Evolutionary conservation across 345 rosid genomes (phyloP), one percentile per base, ranked within the genome.

Genomic region (Populus deltoides): DNA sequence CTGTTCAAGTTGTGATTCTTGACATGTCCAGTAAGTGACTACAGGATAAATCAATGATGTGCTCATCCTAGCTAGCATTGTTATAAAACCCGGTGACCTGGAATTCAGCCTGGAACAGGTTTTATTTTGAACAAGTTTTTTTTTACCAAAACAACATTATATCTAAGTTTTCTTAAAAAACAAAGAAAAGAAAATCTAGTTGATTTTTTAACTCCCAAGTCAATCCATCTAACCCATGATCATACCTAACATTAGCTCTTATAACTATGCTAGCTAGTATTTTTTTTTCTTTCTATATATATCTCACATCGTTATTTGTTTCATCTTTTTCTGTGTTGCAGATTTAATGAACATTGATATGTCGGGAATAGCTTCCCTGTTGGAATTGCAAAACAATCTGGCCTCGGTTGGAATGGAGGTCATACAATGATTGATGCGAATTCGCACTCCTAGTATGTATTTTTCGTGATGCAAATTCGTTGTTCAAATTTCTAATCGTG

Each of bases 21-120:
- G 98, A 94, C 86, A 86, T 94, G 90, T 90, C 97, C 74, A 93
- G 98, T 94, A 90, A 86, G 91, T 80, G 18, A 38, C 5, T 29
- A 45, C 13, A 43, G 7, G 33, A 66, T 3, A 25, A 49, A 3
- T 29, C 27, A 24, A 24, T 1, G 57, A 76, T 68, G 41, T 6
- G 24, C 47, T 72, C 27, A 49, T 22, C 20, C 63, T 5, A 33
- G 27, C 1, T 55, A 53, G 11, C 31, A 41, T 41, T 0, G 13
- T 41, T 2, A 41, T 41, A 41, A 33, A 41, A 41, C 47, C 4
- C 15, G 12, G 47, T 41, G 47, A 41, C 47, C 15, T 41, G 13
- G 47, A 41, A 41, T 41, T 41, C 12, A 12, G 47, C 47, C 15
- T 3, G 3, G 47, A 33, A 41, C 47, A 41, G 3, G 15, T 43